These are phyloP conservation scores for Cylindrodendrum hubeiense DNA, from an alignment of 2,329 filamentous ascomycete species.

Conservation along the genomic window DNA sequence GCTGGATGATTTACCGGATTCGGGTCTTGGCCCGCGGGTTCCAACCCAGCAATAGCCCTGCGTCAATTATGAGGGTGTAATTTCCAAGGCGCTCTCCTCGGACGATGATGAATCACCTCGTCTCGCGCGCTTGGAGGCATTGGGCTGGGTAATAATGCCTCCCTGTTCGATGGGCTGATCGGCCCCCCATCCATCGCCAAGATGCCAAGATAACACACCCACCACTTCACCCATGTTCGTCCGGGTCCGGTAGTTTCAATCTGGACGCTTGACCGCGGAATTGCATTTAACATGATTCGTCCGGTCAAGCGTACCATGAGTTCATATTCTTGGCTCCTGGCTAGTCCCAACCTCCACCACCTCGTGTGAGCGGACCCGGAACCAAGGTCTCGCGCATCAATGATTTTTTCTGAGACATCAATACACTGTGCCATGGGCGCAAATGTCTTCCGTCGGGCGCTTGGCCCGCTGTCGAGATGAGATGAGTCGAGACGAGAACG, in stretches of 20 bases:
- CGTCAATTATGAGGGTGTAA: conserved; percentile 20
- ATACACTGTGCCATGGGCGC: background rate
- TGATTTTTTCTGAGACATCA: background rate
- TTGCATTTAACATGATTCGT: conserved; percentile 15
- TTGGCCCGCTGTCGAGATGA: background rate
- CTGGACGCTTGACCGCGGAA: conserved; percentile 4
- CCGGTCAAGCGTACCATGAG: background rate
- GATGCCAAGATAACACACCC: background rate
- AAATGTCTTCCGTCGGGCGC: background rate
- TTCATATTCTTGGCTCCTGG: conserved; percentile 3
- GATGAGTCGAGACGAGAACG: background rate
- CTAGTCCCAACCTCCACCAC: background rate
- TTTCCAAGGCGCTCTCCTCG: conserved; percentile 24
- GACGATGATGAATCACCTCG: conserved; percentile 9
- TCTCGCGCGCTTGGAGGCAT: background rate
- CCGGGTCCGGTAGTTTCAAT: conserved; percentile 15
- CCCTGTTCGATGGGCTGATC: conserved; percentile 26
- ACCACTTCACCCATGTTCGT: conserved; percentile 5
- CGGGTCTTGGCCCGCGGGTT: conserved; percentile 11
- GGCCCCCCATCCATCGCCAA: background rate
- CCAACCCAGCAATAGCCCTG: background rate
- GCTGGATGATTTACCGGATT: conserved; percentile 16
- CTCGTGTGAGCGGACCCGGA: background rate
- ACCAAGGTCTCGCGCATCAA: background rate
- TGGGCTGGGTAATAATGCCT: conserved; percentile 13